Conservation (phyloP, 371 early-diverging fungal species). For the Saksenaea vasiformis region DNA sequence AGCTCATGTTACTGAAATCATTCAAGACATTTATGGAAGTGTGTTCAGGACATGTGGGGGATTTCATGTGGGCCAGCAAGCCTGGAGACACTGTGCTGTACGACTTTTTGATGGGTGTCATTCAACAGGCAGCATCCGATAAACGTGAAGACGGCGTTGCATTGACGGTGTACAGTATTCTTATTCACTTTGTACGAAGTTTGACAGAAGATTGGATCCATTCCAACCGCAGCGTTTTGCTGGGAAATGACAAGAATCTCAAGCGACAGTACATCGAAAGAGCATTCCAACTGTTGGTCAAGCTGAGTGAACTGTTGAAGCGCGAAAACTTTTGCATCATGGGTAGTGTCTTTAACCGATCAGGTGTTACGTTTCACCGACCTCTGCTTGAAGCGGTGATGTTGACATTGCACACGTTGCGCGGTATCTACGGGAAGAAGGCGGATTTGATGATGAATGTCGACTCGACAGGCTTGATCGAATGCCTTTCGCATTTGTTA, state of each 20-base stretch:
- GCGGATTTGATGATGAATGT: slow-evolving; percentile 3
- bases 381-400: slow-evolving; percentile 40
- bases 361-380: slow-evolving; percentile 35
- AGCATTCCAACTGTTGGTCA: slow-evolving; percentile 24
- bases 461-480: slow-evolving; percentile 3
- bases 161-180: slow-evolving; percentile 25
- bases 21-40: slow-evolving; percentile 41
- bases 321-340: slow-evolving; percentile 39
- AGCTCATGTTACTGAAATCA: slow-evolving; percentile 32
- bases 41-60: slow-evolving; percentile 26
- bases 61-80: slow-evolving; percentile 38
- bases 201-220: slow-evolving; percentile 47
- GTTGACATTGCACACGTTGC: slow-evolving; percentile 36
- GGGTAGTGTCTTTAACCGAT: slow-evolving; percentile 24
- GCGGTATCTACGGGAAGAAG: slow-evolving; percentile 13
- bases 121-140: slow-evolving; percentile 20
- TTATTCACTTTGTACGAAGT: slow-evolving; percentile 35
- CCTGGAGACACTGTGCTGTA: slow-evolving; percentile 9
- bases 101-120: slow-evolving; percentile 27
- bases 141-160: slow-evolving; percentile 28
- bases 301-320: slow-evolving; percentile 23
- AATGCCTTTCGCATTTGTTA: slow-evolving; percentile 11
- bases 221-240: slow-evolving; percentile 14
- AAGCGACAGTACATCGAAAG: slow-evolving; percentile 26
- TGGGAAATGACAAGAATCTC: slow-evolving; percentile 12